phyloP scores from a whole-genome alignment of 371 early-diverging fungal species.

The Parasitella parasitica region DNA sequence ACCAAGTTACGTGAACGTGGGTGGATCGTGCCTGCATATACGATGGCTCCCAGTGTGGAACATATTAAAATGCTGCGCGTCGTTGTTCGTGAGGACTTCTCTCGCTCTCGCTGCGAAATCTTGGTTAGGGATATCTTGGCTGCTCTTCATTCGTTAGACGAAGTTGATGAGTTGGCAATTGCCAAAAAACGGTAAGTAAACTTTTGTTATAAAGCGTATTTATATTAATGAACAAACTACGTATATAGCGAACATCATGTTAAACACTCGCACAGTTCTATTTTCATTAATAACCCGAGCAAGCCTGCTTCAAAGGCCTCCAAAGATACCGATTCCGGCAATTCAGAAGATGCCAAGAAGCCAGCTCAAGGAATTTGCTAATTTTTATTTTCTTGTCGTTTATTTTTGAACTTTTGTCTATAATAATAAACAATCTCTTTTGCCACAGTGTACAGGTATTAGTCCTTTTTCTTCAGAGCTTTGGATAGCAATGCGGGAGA shows the following conservation, averaged over 20 bases:
- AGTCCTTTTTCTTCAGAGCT: constrained; percentile 16
- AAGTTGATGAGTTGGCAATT: constrained; percentile 27
- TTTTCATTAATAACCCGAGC: constrained; percentile 16
- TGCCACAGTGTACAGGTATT: background rate
- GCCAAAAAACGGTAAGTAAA: constrained; percentile 4
- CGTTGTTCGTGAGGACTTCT: constrained; percentile 47
- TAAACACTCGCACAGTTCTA: constrained; percentile 28
- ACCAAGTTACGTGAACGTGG: constrained; percentile 53
- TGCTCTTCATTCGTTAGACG: constrained; percentile 35
- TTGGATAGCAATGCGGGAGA: background rate
- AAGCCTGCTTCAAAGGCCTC: background rate
- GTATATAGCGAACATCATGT: constrained; percentile 18
- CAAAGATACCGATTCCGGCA: background rate
- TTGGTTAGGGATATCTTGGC: constrained; percentile 38
- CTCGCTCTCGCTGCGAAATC: constrained; percentile 46
- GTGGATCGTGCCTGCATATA: constrained; percentile 65
- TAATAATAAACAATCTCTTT: background rate
- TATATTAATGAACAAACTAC: no score
- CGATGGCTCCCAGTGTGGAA: constrained; percentile 35
- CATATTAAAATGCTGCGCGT: constrained; percentile 36
- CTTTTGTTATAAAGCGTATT: background rate
- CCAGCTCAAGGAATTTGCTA: constrained; percentile 16
- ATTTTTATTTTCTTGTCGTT: background rate
- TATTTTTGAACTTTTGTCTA: background rate
- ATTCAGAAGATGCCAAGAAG: background rate